A percentile compares a stretch with the other conserved stretches of the same genome.
phyloP scores from a whole-genome alignment of 169 alveolate species.

The Cytauxzoon felis region DNA sequence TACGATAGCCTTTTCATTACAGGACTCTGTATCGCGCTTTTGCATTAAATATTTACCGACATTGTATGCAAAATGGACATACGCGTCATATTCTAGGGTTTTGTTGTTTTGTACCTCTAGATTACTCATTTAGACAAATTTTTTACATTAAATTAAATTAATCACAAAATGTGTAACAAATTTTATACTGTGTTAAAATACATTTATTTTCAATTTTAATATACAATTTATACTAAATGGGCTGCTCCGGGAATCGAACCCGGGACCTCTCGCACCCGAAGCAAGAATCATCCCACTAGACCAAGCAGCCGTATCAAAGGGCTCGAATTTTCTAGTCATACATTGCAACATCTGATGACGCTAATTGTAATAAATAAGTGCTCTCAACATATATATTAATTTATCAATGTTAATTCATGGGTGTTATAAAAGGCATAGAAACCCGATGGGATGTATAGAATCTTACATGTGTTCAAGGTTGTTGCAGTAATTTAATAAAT shows the following conservation, averaged over 20 bases:
- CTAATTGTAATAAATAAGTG: too few relatives aligned
- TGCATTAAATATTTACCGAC: constrained; percentile 46
- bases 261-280: constrained; percentile 99
- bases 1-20: constrained; percentile 34
- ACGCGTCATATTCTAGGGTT: constrained; percentile 29
- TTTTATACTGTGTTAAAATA: too few relatives aligned
- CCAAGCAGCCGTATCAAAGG: constrained; percentile 74
- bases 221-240: constrained; percentile 51
- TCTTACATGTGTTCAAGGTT: too few relatives aligned
- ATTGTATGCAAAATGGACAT: constrained; percentile 60
- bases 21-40: constrained; percentile 34
- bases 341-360: too few relatives aligned
- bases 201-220: not conserved
- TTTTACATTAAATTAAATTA: too few relatives aligned
- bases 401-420: too few relatives aligned
- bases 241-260: constrained; percentile 97
- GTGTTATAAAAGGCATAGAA: too few relatives aligned
- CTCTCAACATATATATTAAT: too few relatives aligned
- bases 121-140: constrained; percentile 8
- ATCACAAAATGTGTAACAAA: too few relatives aligned
- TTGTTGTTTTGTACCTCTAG: constrained; percentile 8
- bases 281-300: constrained; percentile 98
- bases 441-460: too few relatives aligned
- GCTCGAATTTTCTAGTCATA: constrained; percentile 18
- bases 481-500: too few relatives aligned